Evolutionary conservation across 139 green algal genomes (phyloP).

Genomic region (Ulvella scutata): DNA sequence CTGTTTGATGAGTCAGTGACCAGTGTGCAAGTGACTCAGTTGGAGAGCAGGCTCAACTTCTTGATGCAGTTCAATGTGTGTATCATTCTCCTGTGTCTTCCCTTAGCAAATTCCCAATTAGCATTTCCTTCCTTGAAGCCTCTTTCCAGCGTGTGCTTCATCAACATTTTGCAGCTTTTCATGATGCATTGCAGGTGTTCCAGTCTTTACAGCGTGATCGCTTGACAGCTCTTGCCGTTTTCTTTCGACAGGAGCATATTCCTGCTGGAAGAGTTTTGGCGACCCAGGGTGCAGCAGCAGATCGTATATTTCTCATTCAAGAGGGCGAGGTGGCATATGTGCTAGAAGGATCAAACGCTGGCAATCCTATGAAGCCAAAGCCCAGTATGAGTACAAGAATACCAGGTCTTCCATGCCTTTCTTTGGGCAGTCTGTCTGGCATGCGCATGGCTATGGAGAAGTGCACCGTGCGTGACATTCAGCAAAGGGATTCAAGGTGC

Average conservation of each 20-base stretch:
- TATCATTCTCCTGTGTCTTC: too few relatives aligned
- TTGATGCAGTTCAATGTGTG: neutral
- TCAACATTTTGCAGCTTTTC: too few relatives aligned
- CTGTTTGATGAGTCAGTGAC: neutral
- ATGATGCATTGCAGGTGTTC: constrained; percentile 6
- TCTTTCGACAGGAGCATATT: neutral
- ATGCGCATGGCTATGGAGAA: neutral
- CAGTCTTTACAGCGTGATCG: neutral
- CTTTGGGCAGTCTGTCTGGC: neutral
- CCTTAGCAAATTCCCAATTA: too few relatives aligned
- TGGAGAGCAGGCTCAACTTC: constrained; percentile 11
- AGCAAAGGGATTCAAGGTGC: neutral
- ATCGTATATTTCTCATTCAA: constrained; percentile 8
- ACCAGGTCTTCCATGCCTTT: neutral
- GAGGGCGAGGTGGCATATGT: neutral
- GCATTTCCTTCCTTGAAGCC: too few relatives aligned
- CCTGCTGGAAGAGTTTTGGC: constrained; percentile 6
- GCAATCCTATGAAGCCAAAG: neutral
- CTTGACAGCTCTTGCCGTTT: constrained; percentile 11
- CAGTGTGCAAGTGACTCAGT: constrained; percentile 8
- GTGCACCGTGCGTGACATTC: neutral
- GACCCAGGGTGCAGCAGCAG: neutral
- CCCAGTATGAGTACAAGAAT: neutral
- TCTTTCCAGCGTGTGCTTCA: too few relatives aligned
- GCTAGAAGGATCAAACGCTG: neutral